Conservation (phyloP, 495 filamentous ascomycete genomes). For the Talaromyces ruber region DNA sequence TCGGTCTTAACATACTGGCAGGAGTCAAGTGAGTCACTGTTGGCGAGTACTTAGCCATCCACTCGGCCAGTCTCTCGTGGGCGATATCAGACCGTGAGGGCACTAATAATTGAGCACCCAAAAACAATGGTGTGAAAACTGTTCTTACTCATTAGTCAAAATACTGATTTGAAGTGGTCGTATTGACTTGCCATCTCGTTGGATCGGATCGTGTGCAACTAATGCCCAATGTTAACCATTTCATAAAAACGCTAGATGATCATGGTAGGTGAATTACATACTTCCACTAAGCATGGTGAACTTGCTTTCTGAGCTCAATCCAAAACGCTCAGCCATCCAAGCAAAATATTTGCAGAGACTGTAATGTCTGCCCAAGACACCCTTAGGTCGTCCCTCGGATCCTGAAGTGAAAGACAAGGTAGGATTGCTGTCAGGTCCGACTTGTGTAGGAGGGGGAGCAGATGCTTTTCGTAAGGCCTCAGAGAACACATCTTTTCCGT, state of each 20-base stretch:
- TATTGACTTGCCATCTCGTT: conserved; percentile 47
- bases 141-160: not conserved
- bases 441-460: conserved; percentile 58
- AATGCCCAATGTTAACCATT: not conserved
- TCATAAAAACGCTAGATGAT: conserved; percentile 37
- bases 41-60: conserved; percentile 72
- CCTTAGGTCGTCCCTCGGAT: conserved; percentile 77
- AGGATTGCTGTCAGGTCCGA: conserved; percentile 85
- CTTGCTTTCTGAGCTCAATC: conserved; percentile 60
- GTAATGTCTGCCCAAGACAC: conserved; percentile 84
- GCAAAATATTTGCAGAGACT: conserved; percentile 78
- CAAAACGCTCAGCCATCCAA: conserved; percentile 86
- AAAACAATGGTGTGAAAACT: conserved; percentile 88
- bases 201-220: conserved; percentile 78
- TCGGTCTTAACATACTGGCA: conserved; percentile 31
- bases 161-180: not conserved
- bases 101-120: conserved; percentile 74
- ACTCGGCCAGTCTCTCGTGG: conserved; percentile 82
- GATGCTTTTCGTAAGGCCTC: conserved; percentile 8
- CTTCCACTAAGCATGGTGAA: conserved; percentile 82
- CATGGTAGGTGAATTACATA: conserved; percentile 81
- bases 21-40: conserved; percentile 91
- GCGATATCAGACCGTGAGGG: conserved; percentile 80
- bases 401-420: conserved; percentile 83
- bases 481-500: conserved; percentile 45